Base-by-base conservation (phyloP, 768 basidiomycete genomes). In the Megacollybia marginata region DNA sequence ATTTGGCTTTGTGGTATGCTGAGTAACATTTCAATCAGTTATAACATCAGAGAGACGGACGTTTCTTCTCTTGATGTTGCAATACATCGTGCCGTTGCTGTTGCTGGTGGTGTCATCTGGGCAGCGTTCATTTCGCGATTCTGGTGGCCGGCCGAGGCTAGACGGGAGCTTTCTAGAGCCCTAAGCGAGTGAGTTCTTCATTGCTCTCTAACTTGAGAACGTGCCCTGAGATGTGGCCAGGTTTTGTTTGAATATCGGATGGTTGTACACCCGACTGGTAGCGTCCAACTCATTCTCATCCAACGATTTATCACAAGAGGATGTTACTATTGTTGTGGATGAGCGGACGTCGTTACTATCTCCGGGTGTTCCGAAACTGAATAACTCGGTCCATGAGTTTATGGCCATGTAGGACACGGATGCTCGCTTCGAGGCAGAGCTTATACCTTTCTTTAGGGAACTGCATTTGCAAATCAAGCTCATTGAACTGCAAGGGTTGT, bases 71-170 rank as follows among this genome's bases (percentile, higher is more conserved):
- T 80, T 33, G 66, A 78, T 31, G 80, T 96, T 47, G 95, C 92
- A 0, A 70, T 77, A 32, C 80, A 85, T 58, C 85, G 96, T 44
- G 85, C 85, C 1, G 55, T 85, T 4, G 78, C 94, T 32, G 95
- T 99, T 16, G 86, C 76, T 1, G 76, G 78, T 7, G 96, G 95
- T 8, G 90, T 93, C 2, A 61, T 94, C 1, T 98, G 90, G 88
- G 93, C 93, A 0, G 78, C 84, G 3, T 67, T 97, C 45, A 82
- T 96, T 18, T 92, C 90, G 5, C 73, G 91, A 44, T 85, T 86
- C 54, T 92, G 93, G 88, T 98, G 94, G 95, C 96, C 96, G 1
- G 80, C 88, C 9, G 94, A 96, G 59, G 96, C 96, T 0, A 72
- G 95, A 43, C 72, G 88, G 36, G 95, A 98, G 65, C 71, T 99